phyloP scores from a whole-genome alignment of 768 basidiomycete genomes.

The Calocybe indica region DNA sequence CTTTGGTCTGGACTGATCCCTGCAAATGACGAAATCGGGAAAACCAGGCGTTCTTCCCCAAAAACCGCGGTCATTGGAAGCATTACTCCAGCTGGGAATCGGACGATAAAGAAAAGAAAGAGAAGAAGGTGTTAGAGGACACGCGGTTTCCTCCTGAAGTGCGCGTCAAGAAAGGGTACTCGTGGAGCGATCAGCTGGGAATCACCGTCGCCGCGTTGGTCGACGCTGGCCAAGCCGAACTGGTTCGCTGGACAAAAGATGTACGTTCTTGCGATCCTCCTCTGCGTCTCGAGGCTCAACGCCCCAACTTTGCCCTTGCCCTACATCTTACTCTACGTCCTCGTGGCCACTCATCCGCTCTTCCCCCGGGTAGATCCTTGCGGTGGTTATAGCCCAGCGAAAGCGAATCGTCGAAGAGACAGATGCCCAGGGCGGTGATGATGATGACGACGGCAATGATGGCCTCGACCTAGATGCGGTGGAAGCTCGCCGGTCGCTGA shows the following conservation, averaged over 20 bases:
- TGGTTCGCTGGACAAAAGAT: conserved; percentile 78
- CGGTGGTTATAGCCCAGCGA: conserved; percentile 52
- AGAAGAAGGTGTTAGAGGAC: conserved; percentile 34
- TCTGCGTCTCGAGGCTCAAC: too few relatives aligned
- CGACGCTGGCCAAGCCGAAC: conserved; percentile 53
- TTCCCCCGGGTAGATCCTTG: conserved; percentile 44
- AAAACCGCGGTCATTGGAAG: conserved; percentile 84
- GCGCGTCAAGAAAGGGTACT: conserved; percentile 79
- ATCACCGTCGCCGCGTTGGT: conserved; percentile 74
- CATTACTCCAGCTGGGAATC: conserved; percentile 76
- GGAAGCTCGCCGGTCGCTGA: conserved; percentile 7
- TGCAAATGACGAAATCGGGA: too few relatives aligned
- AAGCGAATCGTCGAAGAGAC: conserved; percentile 56
- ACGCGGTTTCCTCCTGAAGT: conserved; percentile 58
- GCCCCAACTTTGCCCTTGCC: too few relatives aligned
- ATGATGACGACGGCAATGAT: conserved; percentile 28
- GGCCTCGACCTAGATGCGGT: conserved; percentile 14
- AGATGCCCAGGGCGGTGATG: conserved; percentile 16
- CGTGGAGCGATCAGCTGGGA: conserved; percentile 86
- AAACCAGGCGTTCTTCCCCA: conserved; percentile 78
- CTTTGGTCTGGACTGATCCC: too few relatives aligned
- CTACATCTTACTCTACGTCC: too few relatives aligned
- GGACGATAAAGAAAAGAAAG: conserved; percentile 31
- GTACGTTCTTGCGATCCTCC: conserved; percentile 36
- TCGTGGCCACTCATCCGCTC: too few relatives aligned